Conservation (phyloP, 208 protist species). For the Herpetomonas muscarum region DNA sequence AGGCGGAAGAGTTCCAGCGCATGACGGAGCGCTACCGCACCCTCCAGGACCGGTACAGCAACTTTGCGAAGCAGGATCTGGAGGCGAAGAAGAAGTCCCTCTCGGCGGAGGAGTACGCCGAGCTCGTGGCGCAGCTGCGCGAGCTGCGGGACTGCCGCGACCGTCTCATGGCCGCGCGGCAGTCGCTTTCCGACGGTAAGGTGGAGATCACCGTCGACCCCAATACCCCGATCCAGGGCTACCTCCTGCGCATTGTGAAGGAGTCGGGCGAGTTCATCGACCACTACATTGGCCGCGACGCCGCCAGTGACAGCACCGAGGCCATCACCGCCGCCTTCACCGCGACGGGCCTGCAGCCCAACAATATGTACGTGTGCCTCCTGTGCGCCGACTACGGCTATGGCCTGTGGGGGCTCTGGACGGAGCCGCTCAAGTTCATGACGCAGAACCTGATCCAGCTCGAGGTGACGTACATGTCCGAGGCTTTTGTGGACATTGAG, state of each 20-base stretch:
- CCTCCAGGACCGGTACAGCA: conserved; percentile 58
- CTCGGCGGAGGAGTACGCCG: conserved; percentile 38
- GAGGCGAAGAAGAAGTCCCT: conserved; percentile 41
- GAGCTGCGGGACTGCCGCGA: conserved; percentile 40
- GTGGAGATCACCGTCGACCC: conserved; percentile 45
- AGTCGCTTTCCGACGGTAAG: conserved; percentile 42
- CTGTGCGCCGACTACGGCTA: conserved; percentile 80
- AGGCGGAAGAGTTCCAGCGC: conserved; percentile 16
- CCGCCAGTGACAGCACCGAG: conserved; percentile 1
- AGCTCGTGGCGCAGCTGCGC: conserved; percentile 34
- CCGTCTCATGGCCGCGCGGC: conserved; percentile 13
- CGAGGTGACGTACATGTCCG: conserved; percentile 81
- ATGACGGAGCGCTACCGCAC: conserved; percentile 38
- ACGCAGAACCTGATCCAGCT: conserved; percentile 91
- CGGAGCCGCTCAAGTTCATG: conserved; percentile 80
- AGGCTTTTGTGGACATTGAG: conserved; percentile 88
- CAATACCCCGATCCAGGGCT: conserved; percentile 58
- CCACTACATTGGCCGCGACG: conserved; percentile 24
- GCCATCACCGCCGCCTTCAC: conserved; percentile 39
- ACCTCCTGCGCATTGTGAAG: conserved; percentile 71
- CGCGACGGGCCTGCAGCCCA: conserved; percentile 62
- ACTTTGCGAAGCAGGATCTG: conserved; percentile 56
- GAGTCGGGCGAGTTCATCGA: conserved; percentile 59
- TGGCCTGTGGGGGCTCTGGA: conserved; percentile 77
- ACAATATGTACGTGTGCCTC: conserved; percentile 82